phyloP scores from a whole-genome alignment of 2,329 filamentous ascomycete genomes.

The Aspergillus udagawae region DNA sequence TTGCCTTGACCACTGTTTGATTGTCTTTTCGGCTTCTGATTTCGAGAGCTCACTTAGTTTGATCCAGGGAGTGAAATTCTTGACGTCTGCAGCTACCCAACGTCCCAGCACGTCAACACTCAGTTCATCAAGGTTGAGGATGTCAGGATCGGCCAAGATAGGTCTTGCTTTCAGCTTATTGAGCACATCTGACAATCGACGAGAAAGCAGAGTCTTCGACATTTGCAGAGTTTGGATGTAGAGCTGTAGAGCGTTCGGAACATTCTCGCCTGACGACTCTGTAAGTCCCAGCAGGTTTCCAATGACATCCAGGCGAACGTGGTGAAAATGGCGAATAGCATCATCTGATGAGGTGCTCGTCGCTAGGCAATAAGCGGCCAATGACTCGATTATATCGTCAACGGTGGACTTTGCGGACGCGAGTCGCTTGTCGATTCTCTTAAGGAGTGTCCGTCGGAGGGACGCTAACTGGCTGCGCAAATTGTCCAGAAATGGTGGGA shows the following conservation, averaged over 20 bases:
- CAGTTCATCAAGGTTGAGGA: slow-evolving; percentile 65
- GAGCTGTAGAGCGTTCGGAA: slow-evolving; percentile 64
- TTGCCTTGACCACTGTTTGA: slow-evolving; percentile 61
- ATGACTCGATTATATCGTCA: slow-evolving; percentile 61
- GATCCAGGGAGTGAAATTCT: slow-evolving; percentile 81
- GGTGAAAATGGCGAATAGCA: slow-evolving; percentile 72
- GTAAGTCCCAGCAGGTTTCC: slow-evolving; percentile 55
- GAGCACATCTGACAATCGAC: slow-evolving; percentile 66
- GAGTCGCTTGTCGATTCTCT: slow-evolving; percentile 57
- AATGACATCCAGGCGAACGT: slow-evolving; percentile 67
- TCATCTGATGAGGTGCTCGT: slow-evolving; percentile 77
- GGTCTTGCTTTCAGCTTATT: slow-evolving; percentile 64
- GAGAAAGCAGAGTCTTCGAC: slow-evolving; percentile 71
- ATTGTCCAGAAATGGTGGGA: slow-evolving; percentile 55
- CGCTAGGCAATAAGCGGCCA: slow-evolving; percentile 77
- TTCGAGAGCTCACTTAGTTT: slow-evolving; percentile 71
- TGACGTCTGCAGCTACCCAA: slow-evolving; percentile 80
- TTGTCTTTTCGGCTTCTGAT: slow-evolving; percentile 56
- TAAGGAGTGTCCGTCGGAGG: slow-evolving; percentile 62
- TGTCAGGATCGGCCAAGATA: slow-evolving; percentile 66
- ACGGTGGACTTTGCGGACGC: slow-evolving; percentile 42
- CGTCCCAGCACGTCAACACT: slow-evolving; percentile 71
- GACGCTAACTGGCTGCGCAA: slow-evolving; percentile 61
- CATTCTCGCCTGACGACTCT: slow-evolving; percentile 46
- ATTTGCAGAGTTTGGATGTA: slow-evolving; percentile 75